Base-by-base conservation (phyloP, 192 early-diverging fungal genomes). In the Podila verticillata region DNA sequence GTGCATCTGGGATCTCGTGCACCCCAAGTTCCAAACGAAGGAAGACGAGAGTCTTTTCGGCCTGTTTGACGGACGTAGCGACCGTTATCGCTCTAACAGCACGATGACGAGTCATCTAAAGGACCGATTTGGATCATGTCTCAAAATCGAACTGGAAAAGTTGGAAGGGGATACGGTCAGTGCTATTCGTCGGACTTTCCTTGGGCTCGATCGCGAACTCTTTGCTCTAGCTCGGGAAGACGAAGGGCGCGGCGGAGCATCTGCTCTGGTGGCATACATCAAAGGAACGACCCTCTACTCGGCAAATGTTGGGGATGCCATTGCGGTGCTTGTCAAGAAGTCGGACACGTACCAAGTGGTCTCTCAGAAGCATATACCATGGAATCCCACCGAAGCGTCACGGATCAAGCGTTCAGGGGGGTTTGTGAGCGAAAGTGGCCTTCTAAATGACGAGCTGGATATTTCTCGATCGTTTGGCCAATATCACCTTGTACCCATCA, bases 1-100 rank as follows among this genome's bases (percentile, higher is more conserved):
- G 9, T 89, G 91, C 4, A 88, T 92, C 17, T 96, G 95, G 94
- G 96, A 97, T 74, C 75, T 95, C 15, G 96, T 95, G 7, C 88
- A 93, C 74, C 93, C 96, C 17, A 87, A 92, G 49, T 94, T 97
- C 73, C 85, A 95, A 44, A 91, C 88, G 48, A 84, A 90, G n/a
- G 94, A 95, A 32, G 95, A 97, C 68, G 96, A 97, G 72, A 93
- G 91, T 35, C 68, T 97, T 2, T 96, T 97, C 87, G 96, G 93
- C 8, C 70, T 97, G 8, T 97, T 96, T 83, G 94, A 97, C 66
- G 93, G 93, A 20, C 82, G 88, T 28, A 48, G 88, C 57, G 81
- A 93, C 72, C 59, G 65, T 22, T 85, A 89, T 28, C 82, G 85
- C 12, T 70, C 77, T 0, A 72, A 49, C 30, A 81, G 83, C 49